Evolutionary conservation across 2,329 filamentous ascomycete genomes (phyloP), one percentile per base, ranked within the genome.

Genomic region (Xylaria hypoxylon): DNA sequence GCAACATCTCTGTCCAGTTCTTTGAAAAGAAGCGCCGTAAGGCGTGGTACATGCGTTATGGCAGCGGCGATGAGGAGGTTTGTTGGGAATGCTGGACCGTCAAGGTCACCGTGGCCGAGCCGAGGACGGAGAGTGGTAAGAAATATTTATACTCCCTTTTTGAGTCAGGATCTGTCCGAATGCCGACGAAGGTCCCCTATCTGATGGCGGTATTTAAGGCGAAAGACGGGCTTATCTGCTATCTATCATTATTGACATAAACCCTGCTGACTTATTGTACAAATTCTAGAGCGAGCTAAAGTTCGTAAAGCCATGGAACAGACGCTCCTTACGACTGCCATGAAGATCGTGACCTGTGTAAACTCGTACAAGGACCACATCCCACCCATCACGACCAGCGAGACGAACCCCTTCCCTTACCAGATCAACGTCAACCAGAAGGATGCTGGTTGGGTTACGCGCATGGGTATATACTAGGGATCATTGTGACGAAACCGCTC

Each of bases 1-100:
- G 92, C 33, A 89, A 93, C 77, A 88, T 97, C 69, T 89, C 89
- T 2, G 92, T 98, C 38, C 92, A 97, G 82, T 98, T 98, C 82
- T 96, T 96, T 73, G 95, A 99, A 82, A 96, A 95, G 85, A 92
- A 90, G 77, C 87, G 94, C 67, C 88, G 91, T 73, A 96, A 94
- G 83, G 86, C 88, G 1, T 94, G 92, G 78, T 90, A 92, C 79
- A 91, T 94, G 82, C 87, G 80, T 15, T 76, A 74, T 53, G 73
- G 72, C 11, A 68, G 73, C 74, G 91, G 89, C 26, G 95, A 97
- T 71, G 94, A 98, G 78, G 94, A 97, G 79, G 89, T 97, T 19
- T 97, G 94, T 79, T 99, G 96, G 96, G 96, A 98, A 84, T 90
- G 89, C 76, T 99, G 96, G 96, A 93, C 92, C 50, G 82, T 99